phyloP scores from a whole-genome alignment of 2,329 filamentous ascomycete genomes.

The Alternaria conjuncta region DNA sequence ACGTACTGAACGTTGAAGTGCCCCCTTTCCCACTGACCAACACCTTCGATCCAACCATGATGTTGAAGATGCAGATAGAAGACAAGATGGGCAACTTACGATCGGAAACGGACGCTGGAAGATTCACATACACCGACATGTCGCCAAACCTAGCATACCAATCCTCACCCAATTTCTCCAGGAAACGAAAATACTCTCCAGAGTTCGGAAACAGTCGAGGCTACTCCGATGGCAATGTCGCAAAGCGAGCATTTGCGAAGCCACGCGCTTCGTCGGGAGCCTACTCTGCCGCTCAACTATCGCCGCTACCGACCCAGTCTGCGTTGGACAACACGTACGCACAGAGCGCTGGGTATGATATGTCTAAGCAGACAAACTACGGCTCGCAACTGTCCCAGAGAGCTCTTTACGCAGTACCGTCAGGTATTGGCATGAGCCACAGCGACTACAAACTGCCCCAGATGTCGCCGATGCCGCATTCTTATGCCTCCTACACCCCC shows the following conservation, averaged over 20 bases:
- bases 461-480: constrained; percentile 44
- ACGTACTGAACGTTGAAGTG: constrained; percentile 74
- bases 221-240: constrained; percentile 29
- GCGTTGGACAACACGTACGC: constrained; percentile 45
- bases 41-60: constrained; percentile 62
- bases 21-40: constrained; percentile 68
- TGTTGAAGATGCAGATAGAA: constrained; percentile 66
- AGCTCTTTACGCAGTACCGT: constrained; percentile 43
- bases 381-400: constrained; percentile 44
- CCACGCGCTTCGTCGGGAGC: constrained; percentile 38
- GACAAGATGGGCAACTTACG: constrained; percentile 60
- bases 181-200: constrained; percentile 43
- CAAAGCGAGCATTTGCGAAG: constrained; percentile 50
- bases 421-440: constrained; percentile 34
- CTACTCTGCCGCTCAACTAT: constrained; percentile 44
- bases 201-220: constrained; percentile 37
- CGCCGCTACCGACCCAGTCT: constrained; percentile 48
- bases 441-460: constrained; percentile 42
- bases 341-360: constrained; percentile 49
- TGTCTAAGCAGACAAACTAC: constrained; percentile 41
- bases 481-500: constrained; percentile 53
- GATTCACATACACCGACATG: constrained; percentile 66
- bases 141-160: constrained; percentile 42
- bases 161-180: constrained; percentile 34
- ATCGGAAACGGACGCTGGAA: constrained; percentile 63